Conservation (phyloP, 345 rosid genomes). For the Eucalyptus pauciflora region DNA sequence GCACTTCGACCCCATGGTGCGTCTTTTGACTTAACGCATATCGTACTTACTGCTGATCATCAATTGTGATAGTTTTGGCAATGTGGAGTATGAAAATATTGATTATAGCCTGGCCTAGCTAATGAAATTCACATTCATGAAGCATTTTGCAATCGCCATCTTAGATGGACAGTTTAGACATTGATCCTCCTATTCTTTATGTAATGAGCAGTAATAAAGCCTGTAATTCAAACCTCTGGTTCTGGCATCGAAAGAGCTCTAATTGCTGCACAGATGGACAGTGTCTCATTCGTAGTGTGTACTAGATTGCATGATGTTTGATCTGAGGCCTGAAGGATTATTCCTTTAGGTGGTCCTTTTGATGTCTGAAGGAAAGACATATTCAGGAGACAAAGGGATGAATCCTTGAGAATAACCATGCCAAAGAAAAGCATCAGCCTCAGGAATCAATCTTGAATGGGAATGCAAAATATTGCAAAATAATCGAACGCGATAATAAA, state of each 20-base stretch:
- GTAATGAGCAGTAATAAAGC: neutral
- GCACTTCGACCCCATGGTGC: neutral
- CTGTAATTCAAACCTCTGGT: neutral
- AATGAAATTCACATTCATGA: neutral
- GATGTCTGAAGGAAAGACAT: neutral
- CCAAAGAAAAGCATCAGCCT: neutral
- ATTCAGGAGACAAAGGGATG: neutral
- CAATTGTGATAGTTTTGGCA: neutral
- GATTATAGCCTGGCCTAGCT: neutral
- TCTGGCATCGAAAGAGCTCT: neutral
- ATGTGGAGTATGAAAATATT: neutral
- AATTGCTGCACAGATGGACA: neutral
- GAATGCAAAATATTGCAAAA: neutral
- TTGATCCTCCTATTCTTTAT: neutral
- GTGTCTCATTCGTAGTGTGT: neutral
- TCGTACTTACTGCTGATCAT: neutral
- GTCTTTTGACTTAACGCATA: neutral
- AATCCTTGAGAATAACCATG: neutral
- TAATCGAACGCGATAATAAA: rapidly evolving
- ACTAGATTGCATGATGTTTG: neutral
- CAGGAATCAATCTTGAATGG: neutral
- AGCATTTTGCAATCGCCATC: neutral
- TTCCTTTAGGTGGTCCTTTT: neutral
- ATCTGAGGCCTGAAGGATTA: neutral
- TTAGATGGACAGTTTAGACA: neutral